These are phyloP conservation scores for Colletotrichum navitas DNA, from an alignment of 2,329 filamentous ascomycete species.

Conservation along the genomic window DNA sequence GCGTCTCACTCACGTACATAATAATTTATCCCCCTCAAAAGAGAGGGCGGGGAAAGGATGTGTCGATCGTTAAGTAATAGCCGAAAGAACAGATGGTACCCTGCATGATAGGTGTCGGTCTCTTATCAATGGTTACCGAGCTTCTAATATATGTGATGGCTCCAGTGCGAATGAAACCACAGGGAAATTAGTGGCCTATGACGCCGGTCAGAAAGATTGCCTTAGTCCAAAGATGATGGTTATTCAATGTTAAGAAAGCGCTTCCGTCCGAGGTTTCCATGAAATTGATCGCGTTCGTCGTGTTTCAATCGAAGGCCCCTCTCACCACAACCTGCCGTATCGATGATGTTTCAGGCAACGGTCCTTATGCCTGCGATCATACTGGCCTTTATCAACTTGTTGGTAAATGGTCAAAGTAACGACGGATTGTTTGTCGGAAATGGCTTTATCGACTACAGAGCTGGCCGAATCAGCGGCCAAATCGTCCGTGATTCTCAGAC, in stretches of 20 bases:
- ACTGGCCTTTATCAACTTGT: constrained; percentile 13
- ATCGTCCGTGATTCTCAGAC: constrained; percentile 54
- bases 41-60: background rate
- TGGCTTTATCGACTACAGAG: constrained; percentile 26
- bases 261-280: background rate
- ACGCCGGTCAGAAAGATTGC: background rate
- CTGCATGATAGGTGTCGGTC: background rate
- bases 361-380: constrained; percentile 18
- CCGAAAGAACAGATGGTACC: constrained; percentile 12
- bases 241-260: background rate
- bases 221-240: background rate
- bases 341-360: constrained; percentile 12
- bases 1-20: constrained; percentile 18
- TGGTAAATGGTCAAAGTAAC: constrained; percentile 9
- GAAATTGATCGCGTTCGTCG: background rate
- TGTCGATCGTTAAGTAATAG: constrained; percentile 16
- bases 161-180: constrained; percentile 28
- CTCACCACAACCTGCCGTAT: too few species aligned
- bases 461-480: constrained; percentile 29
- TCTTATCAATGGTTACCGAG: constrained; percentile 28
- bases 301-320: background rate
- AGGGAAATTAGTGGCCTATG: background rate
- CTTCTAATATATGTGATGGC: constrained; percentile 25
- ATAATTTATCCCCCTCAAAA: background rate
- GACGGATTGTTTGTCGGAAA: constrained; percentile 11